phyloP scores from a whole-genome alignment of 176 grass and related monocot species.

The Thalia dealbata region DNA sequence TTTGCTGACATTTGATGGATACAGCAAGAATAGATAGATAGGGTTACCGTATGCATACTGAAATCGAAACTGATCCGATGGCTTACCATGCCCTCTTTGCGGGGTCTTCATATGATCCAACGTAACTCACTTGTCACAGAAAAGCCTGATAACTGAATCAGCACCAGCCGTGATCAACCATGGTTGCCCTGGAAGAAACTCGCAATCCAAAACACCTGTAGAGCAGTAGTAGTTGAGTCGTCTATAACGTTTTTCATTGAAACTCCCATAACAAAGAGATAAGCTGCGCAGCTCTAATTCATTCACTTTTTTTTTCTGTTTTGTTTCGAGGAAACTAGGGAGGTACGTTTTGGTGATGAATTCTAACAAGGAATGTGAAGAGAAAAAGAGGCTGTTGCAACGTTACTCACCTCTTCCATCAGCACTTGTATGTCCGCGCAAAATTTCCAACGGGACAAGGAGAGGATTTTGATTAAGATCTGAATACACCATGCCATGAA shows the following conservation, averaged over 20 bases:
- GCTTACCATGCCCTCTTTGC: not conserved
- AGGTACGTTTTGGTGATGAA: not conserved
- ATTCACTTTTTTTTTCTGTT: not conserved
- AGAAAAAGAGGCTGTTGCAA: not conserved
- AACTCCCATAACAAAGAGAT: too few species aligned
- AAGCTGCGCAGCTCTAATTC: not conserved
- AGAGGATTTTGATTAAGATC: constrained; percentile 96
- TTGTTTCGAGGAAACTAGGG: not conserved
- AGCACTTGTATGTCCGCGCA: constrained; percentile 53
- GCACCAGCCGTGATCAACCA: constrained; percentile 92
- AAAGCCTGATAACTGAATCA: constrained; percentile 66
- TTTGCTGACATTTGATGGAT: not conserved
- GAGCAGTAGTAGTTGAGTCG: constrained; percentile 4
- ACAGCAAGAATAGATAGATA: not conserved
- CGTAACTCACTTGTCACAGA: constrained; percentile 47
- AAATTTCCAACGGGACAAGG: constrained; percentile 90
- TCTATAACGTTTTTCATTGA: too few species aligned
- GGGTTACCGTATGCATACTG: not conserved
- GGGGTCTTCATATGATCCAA: not conserved
- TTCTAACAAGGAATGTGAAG: not conserved
- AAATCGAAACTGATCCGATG: not conserved
- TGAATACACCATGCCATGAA: constrained; percentile 91
- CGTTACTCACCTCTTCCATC: constrained; percentile 61
- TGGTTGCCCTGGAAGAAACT: constrained; percentile 83
- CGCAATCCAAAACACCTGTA: constrained; percentile 82